phyloP scores from a whole-genome alignment of 2,329 filamentous ascomycete species.

The Aureobasidium sp. region DNA sequence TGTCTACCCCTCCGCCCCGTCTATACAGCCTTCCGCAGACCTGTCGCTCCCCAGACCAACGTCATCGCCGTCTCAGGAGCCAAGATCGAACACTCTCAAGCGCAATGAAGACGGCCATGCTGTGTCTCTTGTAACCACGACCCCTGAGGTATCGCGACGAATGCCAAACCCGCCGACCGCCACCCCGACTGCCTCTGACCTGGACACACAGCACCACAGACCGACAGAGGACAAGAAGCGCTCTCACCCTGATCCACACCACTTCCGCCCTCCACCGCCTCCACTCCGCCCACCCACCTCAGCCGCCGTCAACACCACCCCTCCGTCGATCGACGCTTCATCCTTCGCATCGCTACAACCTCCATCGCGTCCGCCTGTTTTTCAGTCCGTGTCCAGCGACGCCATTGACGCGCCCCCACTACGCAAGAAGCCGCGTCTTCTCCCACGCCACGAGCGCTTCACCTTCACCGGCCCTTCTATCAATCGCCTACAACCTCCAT shows the following conservation, averaged over 20 bases:
- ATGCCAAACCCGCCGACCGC: background rate
- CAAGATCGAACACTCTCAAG: background rate
- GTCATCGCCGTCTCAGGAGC: background rate
- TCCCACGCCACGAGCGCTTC: constrained; percentile 20
- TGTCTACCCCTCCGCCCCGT: background rate
- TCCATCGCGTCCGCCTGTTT: constrained; percentile 1
- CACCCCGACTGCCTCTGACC: constrained; percentile 4
- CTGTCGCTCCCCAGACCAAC: background rate
- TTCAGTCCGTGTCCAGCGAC: constrained; percentile 3
- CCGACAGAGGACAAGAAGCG: constrained; percentile 4
- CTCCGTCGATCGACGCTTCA: background rate
- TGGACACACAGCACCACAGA: background rate
- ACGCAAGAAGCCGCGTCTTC: constrained; percentile 19
- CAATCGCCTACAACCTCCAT: constrained; percentile 32
- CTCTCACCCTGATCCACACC: constrained; percentile 4
- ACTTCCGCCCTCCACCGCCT: constrained; percentile 8
- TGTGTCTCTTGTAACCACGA: background rate
- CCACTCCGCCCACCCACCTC: constrained; percentile 3
- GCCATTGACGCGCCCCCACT: constrained; percentile 3
- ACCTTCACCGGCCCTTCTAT: constrained; percentile 18
- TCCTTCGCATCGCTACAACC: background rate
- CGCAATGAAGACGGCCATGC: constrained; percentile 3
- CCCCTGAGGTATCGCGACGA: constrained; percentile 4
- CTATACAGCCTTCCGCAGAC: background rate
- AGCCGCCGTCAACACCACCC: background rate